phyloP scores from a whole-genome alignment of 805 yeast species.

The Hyphopichia homilentoma region DNA sequence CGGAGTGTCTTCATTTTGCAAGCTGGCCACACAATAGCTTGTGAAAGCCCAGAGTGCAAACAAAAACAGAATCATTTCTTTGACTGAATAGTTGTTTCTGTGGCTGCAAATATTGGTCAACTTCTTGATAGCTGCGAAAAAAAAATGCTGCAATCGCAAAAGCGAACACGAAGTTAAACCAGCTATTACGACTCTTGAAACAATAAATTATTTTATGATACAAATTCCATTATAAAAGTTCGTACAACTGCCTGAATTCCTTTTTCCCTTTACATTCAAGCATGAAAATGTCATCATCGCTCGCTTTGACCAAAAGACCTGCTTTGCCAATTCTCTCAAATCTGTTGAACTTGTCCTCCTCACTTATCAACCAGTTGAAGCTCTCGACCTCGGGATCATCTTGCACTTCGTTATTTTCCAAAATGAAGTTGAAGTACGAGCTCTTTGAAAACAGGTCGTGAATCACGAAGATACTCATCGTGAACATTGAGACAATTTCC shows the following conservation, averaged over 20 bases:
- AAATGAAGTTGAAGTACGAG: conserved; percentile 25
- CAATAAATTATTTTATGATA: too few species aligned
- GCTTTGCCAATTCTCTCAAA: conserved; percentile 41
- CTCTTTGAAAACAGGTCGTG: conserved; percentile 21
- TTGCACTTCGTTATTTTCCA: conserved; percentile 14
- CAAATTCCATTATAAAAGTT: conserved; percentile 12
- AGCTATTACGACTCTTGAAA: conserved; percentile 9
- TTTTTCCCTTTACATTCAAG: conserved; percentile 43
- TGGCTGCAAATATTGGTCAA: background rate
- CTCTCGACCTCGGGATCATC: conserved; percentile 8
- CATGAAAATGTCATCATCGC: conserved; percentile 33
- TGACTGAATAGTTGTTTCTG: background rate
- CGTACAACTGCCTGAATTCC: conserved; percentile 29
- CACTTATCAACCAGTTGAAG: conserved; percentile 31
- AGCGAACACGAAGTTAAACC: background rate
- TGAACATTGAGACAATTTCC: conserved; percentile 39
- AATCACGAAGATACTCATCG: conserved; percentile 25
- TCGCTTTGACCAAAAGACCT: conserved; percentile 33
- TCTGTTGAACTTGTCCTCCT: conserved; percentile 22
- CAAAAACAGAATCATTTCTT: too few species aligned
- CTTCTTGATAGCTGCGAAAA: too few species aligned
- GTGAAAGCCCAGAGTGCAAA: background rate
- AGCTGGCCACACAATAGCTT: background rate
- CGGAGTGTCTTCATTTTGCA: conserved; percentile 24
- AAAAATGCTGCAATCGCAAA: too few species aligned